phyloP scores from a whole-genome alignment of 2,329 filamentous ascomycete species.

The Fusarium sp. region DNA sequence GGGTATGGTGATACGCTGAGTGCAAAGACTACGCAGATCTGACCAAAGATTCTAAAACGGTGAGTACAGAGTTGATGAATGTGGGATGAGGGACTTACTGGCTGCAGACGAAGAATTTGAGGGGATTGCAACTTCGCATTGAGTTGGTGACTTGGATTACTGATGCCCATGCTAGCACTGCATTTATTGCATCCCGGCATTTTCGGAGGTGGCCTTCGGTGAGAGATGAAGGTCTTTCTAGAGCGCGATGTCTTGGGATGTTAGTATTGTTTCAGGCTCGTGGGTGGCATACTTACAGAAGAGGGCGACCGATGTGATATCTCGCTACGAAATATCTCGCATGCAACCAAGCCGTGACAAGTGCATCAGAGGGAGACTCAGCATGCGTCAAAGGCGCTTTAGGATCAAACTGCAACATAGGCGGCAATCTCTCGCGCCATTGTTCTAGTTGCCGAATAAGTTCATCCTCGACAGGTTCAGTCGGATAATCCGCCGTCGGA shows the following conservation, averaged over 20 bases:
- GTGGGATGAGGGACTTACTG: neutral
- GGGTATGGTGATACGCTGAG: slow-evolving; percentile 32
- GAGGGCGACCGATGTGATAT: slow-evolving; percentile 32
- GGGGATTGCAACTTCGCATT: slow-evolving; percentile 34
- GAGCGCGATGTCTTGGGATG: slow-evolving; percentile 1
- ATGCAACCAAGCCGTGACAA: slow-evolving; percentile 29
- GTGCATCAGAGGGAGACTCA: slow-evolving; percentile 21
- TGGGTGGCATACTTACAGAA: slow-evolving; percentile 1
- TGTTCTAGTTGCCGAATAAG: slow-evolving; percentile 32
- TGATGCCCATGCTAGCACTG: slow-evolving; percentile 16
- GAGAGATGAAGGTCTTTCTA: slow-evolving; percentile 12
- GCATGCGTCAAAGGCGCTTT: slow-evolving; percentile 16
- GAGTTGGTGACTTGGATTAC: slow-evolving; percentile 25
- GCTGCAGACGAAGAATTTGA: slow-evolving; percentile 32
- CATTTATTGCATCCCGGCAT: slow-evolving; percentile 25
- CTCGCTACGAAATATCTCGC: slow-evolving; percentile 32
- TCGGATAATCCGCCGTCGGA: slow-evolving; percentile 19
- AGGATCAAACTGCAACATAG: slow-evolving; percentile 31
- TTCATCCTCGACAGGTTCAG: slow-evolving; percentile 33
- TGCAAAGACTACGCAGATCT: slow-evolving; percentile 30
- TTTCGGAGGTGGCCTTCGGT: slow-evolving; percentile 35
- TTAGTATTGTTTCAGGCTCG: neutral
- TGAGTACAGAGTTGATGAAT: fast-evolving
- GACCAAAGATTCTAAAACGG: slow-evolving; percentile 13
- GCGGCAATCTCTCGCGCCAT: slow-evolving; percentile 15